Conservation (phyloP, 1,284 basidiomycete genomes). For the Singerocomus inundabilis region DNA sequence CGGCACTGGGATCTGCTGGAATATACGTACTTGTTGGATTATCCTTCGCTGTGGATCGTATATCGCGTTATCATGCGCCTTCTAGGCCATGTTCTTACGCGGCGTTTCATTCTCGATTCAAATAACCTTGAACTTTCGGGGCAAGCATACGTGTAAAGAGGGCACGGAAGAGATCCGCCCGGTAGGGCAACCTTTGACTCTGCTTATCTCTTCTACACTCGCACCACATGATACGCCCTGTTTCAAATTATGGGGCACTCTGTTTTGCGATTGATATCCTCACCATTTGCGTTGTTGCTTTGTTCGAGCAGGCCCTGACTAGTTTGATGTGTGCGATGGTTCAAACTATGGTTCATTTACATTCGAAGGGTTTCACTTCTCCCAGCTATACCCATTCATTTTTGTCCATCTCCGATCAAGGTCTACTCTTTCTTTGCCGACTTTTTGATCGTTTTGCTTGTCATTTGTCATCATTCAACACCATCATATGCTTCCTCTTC, state of each 20-base stretch:
- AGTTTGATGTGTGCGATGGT: background rate
- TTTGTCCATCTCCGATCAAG: background rate
- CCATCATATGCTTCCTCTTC: background rate
- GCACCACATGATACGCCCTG: background rate
- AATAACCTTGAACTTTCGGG: background rate
- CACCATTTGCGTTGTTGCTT: background rate
- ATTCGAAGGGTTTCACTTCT: background rate
- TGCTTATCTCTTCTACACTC: conserved; percentile 2
- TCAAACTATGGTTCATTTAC: background rate
- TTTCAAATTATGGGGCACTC: background rate
- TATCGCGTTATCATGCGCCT: background rate
- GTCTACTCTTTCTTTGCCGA: background rate
- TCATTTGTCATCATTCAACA: too few relatives aligned
- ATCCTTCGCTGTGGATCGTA: background rate
- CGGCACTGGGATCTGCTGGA: background rate
- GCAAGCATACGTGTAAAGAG: background rate
- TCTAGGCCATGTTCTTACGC: background rate
- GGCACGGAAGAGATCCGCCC: conserved; percentile 32
- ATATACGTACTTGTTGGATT: background rate
- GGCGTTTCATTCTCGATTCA: background rate
- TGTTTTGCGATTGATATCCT: background rate
- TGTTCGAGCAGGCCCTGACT: background rate
- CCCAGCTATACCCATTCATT: background rate
- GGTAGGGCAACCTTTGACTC: background rate
- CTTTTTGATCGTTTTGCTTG: background rate